phyloP scores from a whole-genome alignment of 2,329 filamentous ascomycete species.

The Cladosporium sp. region DNA sequence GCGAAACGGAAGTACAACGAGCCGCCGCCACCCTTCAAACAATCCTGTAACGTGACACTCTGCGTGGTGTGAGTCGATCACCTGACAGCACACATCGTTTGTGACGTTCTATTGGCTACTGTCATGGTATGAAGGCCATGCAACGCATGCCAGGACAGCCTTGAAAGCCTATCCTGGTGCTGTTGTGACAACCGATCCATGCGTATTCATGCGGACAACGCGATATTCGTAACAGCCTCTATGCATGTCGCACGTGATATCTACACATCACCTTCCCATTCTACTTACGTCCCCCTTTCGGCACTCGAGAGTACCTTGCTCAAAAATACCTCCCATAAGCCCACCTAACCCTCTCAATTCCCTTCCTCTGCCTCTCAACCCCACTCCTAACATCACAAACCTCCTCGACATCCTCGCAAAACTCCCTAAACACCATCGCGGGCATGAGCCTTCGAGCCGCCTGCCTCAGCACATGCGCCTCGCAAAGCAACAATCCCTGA shows the following conservation, averaged over 20 bases:
- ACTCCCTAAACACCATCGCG: conserved; percentile 71
- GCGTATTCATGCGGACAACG: too few relatives aligned
- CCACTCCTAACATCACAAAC: conserved; percentile 75
- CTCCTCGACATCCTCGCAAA: conserved; percentile 82
- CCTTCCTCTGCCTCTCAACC: conserved; percentile 70
- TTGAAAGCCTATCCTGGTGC: too few relatives aligned
- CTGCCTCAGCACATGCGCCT: conserved; percentile 76
- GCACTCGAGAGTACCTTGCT: too few relatives aligned
- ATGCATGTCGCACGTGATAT: not conserved
- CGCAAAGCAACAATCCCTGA: conserved; percentile 82
- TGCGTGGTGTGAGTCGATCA: not conserved
- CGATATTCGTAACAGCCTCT: too few relatives aligned
- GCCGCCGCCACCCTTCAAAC: not conserved
- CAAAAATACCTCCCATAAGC: conserved; percentile 72
- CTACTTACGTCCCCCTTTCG: not conserved
- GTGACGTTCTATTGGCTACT: too few relatives aligned
- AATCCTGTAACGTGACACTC: not conserved
- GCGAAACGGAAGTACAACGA: not conserved
- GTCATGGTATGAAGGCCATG: not conserved
- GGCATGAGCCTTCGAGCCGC: conserved; percentile 67
- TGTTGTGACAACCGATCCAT: too few relatives aligned
- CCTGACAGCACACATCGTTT: not conserved
- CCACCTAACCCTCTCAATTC: conserved; percentile 83
- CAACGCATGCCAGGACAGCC: not conserved
- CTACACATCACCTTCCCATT: not conserved